These are phyloP conservation scores for Prorocentrum cordatum DNA, from an alignment of 169 alveolate genomes.

Conservation along the genomic window DNA sequence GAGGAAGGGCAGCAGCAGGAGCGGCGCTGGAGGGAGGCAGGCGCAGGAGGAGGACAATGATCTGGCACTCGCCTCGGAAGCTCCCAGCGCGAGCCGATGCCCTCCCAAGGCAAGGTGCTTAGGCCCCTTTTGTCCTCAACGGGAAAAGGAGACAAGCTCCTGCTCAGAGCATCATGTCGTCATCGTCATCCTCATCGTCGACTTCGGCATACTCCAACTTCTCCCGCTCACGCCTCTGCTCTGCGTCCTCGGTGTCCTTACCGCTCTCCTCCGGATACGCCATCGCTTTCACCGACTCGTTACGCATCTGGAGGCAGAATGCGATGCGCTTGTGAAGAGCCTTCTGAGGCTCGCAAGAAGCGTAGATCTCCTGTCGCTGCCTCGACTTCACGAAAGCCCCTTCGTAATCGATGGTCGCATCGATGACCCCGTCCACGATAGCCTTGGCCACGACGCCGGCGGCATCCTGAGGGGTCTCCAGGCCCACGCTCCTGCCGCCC, in stretches of 20 bases:
- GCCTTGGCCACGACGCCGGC: conserved; percentile 68
- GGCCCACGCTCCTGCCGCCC: no score
- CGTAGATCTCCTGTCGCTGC: conserved; percentile 35
- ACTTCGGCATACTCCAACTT: conserved; percentile 42
- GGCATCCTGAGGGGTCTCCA: conserved; percentile 30
- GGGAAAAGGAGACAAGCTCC: no score
- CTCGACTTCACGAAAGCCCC: conserved; percentile 43
- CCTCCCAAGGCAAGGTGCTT: no score
- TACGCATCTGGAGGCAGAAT: conserved; percentile 68
- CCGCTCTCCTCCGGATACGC: conserved; percentile 28
- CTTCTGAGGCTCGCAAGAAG: conserved; percentile 51
- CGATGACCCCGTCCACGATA: conserved; percentile 56
- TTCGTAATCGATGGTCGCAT: conserved; percentile 62
- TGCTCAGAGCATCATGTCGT: no score
- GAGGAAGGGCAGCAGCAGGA: no score
- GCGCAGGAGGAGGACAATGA: no score
- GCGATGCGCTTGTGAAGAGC: conserved; percentile 50
- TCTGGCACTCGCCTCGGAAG: no score
- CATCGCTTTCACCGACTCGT: conserved; percentile 52
- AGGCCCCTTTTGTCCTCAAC: no score
- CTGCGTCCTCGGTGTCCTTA: conserved; percentile 37
- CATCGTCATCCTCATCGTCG: no score
- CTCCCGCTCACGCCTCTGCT: conserved; percentile 34
- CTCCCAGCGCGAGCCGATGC: no score
- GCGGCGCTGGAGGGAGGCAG: no score